Evolutionary conservation across 305 asterid genomes (phyloP).

Genomic region (Monarda citriodora): DNA sequence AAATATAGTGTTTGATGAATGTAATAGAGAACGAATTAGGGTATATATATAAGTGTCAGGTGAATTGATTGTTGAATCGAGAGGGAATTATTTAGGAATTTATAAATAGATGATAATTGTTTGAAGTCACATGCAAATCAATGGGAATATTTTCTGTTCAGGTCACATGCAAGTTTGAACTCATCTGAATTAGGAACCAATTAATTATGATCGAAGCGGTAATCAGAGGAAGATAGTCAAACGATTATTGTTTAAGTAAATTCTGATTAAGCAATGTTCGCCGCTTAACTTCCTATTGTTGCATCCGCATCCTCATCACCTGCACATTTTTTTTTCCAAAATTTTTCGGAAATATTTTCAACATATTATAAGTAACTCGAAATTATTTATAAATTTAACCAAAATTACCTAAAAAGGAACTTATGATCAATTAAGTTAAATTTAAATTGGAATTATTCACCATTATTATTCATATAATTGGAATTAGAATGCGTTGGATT

Average conservation of each 20-base stretch:
- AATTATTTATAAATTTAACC: no score
- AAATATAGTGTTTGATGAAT: neutral
- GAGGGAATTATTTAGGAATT: slow-evolving; percentile 12
- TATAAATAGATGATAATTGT: slow-evolving; percentile 1
- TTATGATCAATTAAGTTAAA: no score
- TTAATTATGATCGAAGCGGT: no score
- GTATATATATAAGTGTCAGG: neutral
- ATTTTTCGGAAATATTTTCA: no score
- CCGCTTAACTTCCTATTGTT: slow-evolving; percentile 7
- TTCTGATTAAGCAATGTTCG: neutral
- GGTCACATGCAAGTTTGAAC: slow-evolving; percentile 8
- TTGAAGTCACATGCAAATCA: slow-evolving; percentile 26
- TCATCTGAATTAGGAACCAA: neutral
- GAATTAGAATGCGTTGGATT: no score
- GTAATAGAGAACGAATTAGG: neutral
- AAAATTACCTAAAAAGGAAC: no score
- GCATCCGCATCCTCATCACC: neutral
- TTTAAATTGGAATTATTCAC: no score
- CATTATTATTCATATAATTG: no score
- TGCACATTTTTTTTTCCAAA: neutral
- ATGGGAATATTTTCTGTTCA: slow-evolving; percentile 14
- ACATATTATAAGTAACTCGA: no score
- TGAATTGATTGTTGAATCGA: slow-evolving; percentile 1
- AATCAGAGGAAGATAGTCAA: neutral
- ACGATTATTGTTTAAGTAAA: neutral